Conservation (phyloP, 495 filamentous ascomycete genomes). For the Xylaria cubensis region DNA sequence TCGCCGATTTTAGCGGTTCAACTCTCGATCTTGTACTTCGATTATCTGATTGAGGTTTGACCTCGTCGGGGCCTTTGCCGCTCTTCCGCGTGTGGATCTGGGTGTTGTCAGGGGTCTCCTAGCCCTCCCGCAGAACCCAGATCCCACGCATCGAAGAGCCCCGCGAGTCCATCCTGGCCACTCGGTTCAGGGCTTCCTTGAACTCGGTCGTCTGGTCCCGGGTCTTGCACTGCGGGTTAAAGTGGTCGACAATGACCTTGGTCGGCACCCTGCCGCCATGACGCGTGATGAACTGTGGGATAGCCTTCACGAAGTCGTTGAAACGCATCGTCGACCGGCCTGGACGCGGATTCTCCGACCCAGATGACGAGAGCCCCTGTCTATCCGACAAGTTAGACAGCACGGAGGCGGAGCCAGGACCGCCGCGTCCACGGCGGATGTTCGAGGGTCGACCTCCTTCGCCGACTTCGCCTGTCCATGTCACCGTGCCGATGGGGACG, state of each 20-base stretch:
- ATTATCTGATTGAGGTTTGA: background rate
- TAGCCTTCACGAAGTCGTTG: conserved; percentile 73
- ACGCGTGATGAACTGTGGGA: conserved; percentile 71
- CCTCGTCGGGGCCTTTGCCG: background rate
- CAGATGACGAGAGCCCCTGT: conserved; percentile 47
- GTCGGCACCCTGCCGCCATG: conserved; percentile 76
- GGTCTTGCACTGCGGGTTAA: conserved; percentile 57
- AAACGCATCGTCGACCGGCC: conserved; percentile 40
- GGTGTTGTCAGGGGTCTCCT: background rate
- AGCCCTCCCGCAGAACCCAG: conserved; percentile 44
- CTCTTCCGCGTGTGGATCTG: background rate
- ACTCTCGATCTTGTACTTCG: background rate
- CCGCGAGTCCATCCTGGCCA: conserved; percentile 55
- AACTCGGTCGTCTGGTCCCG: conserved; percentile 52
- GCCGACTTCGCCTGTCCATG: conserved; percentile 90
- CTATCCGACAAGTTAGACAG: conserved; percentile 65
- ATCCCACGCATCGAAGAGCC: conserved; percentile 51
- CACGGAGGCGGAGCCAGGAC: conserved; percentile 61
- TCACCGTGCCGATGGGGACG: conserved; percentile 82
- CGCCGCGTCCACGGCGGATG: conserved; percentile 45
- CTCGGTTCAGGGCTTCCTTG: conserved; percentile 53
- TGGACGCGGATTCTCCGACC: background rate
- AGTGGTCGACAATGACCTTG: conserved; percentile 82
- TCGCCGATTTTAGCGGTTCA: too few relatives aligned
- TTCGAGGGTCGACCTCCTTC: conserved; percentile 65